A percentile compares a stretch with the other conserved stretches of the same genome.
phyloP scores from a whole-genome alignment of 306 rosid species.

The Potentilla sterilis region DNA sequence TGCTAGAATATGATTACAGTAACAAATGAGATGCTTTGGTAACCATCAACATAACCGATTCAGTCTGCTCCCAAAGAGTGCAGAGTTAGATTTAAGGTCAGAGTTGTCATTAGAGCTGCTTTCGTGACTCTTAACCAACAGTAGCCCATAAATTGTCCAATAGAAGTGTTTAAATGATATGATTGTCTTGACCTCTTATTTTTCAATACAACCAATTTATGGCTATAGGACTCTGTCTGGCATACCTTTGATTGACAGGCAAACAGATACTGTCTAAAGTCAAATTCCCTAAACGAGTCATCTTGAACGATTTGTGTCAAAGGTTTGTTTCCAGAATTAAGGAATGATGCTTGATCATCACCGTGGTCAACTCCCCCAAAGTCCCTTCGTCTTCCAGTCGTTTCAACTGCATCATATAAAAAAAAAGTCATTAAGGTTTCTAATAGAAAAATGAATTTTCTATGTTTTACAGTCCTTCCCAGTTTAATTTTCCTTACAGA shows the following conservation, averaged over 20 bases:
- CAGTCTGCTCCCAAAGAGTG: constrained; percentile 1
- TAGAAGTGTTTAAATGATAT: constrained; percentile 15
- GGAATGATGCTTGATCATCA: constrained; percentile 87
- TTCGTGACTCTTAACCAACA: not conserved
- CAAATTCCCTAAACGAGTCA: constrained; percentile 95
- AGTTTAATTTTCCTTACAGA: not conserved
- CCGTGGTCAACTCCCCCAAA: constrained; percentile 87
- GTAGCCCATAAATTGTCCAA: not conserved
- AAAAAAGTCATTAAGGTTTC: constrained; percentile 5
- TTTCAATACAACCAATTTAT: constrained; percentile 4
- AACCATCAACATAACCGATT: not conserved
- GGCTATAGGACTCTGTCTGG: constrained; percentile 13
- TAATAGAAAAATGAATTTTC: not conserved
- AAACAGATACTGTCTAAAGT: constrained; percentile 92
- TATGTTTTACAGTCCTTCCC: not conserved
- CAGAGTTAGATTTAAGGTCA: not conserved
- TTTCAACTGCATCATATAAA: constrained; percentile 52
- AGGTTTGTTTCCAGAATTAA: constrained; percentile 73
- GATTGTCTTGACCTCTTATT: constrained; percentile 10
- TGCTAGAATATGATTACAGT: not conserved
- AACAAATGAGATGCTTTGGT: not conserved
- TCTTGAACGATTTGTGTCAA: constrained; percentile 92
- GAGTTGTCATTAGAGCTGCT: not conserved
- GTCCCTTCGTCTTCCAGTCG: constrained; percentile 73
- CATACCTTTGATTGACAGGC: constrained; percentile 91